Base-by-base conservation (phyloP, 768 basidiomycete species). In the Amylocystis lapponica region DNA sequence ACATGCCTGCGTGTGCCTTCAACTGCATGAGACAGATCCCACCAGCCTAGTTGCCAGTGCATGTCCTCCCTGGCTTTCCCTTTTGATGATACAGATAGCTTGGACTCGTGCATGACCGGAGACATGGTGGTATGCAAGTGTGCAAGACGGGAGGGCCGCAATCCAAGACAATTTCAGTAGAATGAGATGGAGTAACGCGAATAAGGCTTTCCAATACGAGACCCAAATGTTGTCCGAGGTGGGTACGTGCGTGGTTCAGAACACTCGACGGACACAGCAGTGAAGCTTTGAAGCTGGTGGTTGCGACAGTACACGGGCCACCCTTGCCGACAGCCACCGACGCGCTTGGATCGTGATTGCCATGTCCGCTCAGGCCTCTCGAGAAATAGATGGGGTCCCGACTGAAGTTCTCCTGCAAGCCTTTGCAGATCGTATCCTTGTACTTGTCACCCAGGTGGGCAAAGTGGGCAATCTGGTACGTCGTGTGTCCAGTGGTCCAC, bases 381-480 rank as follows among this genome's bases (percentile, higher is more conserved):
- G 72, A 29, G 57, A 70, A 4, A 54, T 93, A 10, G 59, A 75
- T 33, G 85, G 78, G 11, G 63, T 71, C 11, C 63, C 59, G 14
- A 96, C 90, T 2, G 82, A 94, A 42, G 65, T 96, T 13, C 51
- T 93, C 34, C 59, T 94, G 6, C 91, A 96, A 55, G 67, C 70
- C 0, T 98, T 79, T 59, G 75, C 77, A 41, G 94, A 97, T 65
- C 75, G 90, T 20, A 68, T 79, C 11, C 69, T 98, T 16, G 81
- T 96, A n/a, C 70, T 96, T 19, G 72, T 97, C 41, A 93, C 91
- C 1, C 94, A 98, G 62, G 60, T 90, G 48, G 87, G 88, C 29
- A 94, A 92, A 76, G 83, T 95, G 11, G 94, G 94, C 43, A 81
- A 74, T 57, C 59, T 98, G 66, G 92, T 95, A 58, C 61, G 66